phyloP scores from a whole-genome alignment of 177 flowering plant genomes.

The Vitis hybrid region DNA sequence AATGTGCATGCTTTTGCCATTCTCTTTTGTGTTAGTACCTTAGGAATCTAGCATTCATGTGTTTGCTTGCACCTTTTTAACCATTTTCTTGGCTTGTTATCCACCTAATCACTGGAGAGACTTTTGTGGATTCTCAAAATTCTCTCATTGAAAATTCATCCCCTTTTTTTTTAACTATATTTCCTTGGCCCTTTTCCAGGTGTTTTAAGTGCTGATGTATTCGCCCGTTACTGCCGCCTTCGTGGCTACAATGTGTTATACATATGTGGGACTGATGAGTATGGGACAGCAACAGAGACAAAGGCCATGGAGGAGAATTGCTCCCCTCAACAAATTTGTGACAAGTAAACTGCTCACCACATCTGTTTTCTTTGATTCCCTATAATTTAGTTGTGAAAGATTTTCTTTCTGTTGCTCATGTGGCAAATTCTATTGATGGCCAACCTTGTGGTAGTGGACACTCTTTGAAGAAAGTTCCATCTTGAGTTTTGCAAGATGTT shows the following conservation, averaged over 20 bases:
- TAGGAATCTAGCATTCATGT: too few species aligned
- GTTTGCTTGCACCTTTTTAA: too few species aligned
- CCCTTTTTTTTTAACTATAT: background rate
- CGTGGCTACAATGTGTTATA: conserved; percentile 47
- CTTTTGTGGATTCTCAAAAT: background rate
- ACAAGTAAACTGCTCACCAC: conserved; percentile 34
- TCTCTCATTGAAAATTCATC: background rate
- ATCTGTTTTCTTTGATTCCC: background rate
- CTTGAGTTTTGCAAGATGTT: too few species aligned
- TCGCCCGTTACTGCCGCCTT: conserved; percentile 50
- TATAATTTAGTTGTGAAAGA: background rate
- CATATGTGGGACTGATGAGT: conserved; percentile 58
- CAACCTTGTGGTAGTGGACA: too few species aligned
- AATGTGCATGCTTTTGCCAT: too few species aligned
- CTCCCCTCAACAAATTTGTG: conserved; percentile 49
- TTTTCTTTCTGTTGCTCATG: background rate
- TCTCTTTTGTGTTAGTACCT: too few species aligned
- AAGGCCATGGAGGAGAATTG: conserved; percentile 61
- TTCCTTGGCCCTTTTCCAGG: conserved; percentile 22
- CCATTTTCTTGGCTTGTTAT: too few species aligned
- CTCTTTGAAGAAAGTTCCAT: too few species aligned
- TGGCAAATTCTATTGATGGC: too few species aligned
- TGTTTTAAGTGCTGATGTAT: conserved; percentile 58
- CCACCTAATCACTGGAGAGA: background rate
- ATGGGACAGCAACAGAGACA: conserved; percentile 57